Percentiles rank a stretch among this genome's conserved stretches.
Conservation (phyloP, 192 early-diverging fungal species). For the Dimargaris cristalligena region DNA sequence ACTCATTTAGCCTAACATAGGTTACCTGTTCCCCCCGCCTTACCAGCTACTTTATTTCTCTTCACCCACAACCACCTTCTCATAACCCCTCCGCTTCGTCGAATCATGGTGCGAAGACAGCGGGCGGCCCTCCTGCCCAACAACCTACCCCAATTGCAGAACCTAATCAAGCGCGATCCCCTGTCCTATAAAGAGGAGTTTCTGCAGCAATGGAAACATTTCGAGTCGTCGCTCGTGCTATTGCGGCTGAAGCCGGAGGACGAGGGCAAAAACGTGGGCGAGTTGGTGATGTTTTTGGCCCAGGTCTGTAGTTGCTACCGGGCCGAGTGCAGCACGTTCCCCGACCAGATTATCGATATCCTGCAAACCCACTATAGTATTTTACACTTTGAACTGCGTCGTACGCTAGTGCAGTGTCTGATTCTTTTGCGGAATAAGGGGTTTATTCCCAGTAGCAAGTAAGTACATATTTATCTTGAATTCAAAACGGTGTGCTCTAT, state of each 20-base stretch:
- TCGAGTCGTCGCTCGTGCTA: conserved; percentile 69
- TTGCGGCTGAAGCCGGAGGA: conserved; percentile 77
- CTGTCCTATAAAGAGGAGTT: conserved; percentile 89
- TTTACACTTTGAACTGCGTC: conserved; percentile 66
- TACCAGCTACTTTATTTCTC: not conserved
- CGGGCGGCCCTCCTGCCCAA: conserved; percentile 39
- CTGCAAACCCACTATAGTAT: conserved; percentile 66
- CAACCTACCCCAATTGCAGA: conserved; percentile 96
- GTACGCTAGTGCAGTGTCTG: conserved; percentile 75
- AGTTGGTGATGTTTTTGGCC: conserved; percentile 78
- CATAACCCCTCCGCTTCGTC: not conserved
- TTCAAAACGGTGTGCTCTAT: conserved; percentile 1
- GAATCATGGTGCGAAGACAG: conserved; percentile 47
- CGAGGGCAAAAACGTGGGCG: conserved; percentile 64
- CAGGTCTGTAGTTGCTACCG: conserved; percentile 83
- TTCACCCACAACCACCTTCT: not conserved
- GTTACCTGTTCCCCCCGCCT: too few relatives aligned
- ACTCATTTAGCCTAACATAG: too few relatives aligned
- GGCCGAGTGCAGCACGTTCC: conserved; percentile 60
- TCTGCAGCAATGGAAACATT: conserved; percentile 81
- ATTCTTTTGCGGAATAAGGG: conserved; percentile 80
- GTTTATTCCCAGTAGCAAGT: conserved; percentile 41
- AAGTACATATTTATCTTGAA: conserved; percentile 12
- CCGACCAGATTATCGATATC: conserved; percentile 67
- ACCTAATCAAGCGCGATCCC: conserved; percentile 92